phyloP scores from a whole-genome alignment of 1,139 yeast species.

The Debaryomycetaceae sp. region DNA sequence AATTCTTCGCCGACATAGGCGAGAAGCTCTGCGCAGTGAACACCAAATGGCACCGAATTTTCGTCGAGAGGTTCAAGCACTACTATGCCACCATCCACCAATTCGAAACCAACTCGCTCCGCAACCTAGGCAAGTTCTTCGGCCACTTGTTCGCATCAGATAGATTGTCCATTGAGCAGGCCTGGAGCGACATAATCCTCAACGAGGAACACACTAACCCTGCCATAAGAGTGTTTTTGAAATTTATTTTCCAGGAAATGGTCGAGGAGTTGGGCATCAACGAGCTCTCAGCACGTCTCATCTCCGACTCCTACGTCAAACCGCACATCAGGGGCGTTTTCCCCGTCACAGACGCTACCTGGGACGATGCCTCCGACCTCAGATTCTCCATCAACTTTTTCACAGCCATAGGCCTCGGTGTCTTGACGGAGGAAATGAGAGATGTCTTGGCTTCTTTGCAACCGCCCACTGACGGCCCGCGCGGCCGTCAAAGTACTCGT shows the following conservation, averaged over 20 bases:
- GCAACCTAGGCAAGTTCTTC: conserved; percentile 83
- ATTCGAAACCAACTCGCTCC: conserved; percentile 66
- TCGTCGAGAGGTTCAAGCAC: conserved; percentile 50
- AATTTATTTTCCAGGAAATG: conserved; percentile 77
- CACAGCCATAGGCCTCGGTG: conserved; percentile 89
- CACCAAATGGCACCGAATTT: conserved; percentile 54
- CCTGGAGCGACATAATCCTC: conserved; percentile 59
- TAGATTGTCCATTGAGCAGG: conserved; percentile 42
- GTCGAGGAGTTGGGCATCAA: conserved; percentile 71
- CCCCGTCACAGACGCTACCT: conserved; percentile 41
- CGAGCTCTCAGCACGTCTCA: conserved; percentile 46
- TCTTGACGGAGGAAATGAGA: conserved; percentile 80
- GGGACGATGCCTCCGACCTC: conserved; percentile 52
- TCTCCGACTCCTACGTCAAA: conserved; percentile 45
- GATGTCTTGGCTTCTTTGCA: conserved; percentile 42
- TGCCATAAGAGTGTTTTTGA: conserved; percentile 76
- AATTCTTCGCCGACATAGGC: conserved; percentile 77
- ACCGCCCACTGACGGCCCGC: conserved; percentile 12
- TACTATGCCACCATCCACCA: conserved; percentile 61
- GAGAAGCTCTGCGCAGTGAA: conserved; percentile 56
- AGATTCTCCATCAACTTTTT: conserved; percentile 86
- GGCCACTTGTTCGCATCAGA: conserved; percentile 81
- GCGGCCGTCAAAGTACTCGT: conserved; percentile 15
- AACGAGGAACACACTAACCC: conserved; percentile 76
- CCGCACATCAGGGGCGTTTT: conserved; percentile 48